phyloP scores from a whole-genome alignment of 805 yeast genomes.

The Kazachstania bromeliacearum region DNA sequence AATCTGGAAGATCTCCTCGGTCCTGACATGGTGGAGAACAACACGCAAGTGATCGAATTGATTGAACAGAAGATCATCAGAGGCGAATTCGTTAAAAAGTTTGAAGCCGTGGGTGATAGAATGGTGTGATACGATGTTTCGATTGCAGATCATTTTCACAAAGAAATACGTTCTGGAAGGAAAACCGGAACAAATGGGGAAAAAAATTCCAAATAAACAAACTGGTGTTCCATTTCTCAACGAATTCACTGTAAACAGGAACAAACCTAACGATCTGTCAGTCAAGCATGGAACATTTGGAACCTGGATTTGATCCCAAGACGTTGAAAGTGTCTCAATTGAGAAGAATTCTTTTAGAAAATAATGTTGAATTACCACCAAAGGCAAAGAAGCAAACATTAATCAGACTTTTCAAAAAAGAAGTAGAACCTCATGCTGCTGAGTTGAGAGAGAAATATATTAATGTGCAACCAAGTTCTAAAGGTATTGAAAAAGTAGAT shows the following conservation, averaged over 20 bases:
- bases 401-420: conserved; percentile 42
- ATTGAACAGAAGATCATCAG: conserved; percentile 7
- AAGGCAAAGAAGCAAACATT: conserved; percentile 60
- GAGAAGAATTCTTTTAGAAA: conserved; percentile 51
- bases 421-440: conserved; percentile 42
- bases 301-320: conserved; percentile 53
- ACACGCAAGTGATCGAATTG: too few species aligned
- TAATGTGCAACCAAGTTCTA: conserved; percentile 14
- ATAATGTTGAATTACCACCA: conserved; percentile 48
- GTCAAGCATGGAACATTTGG: conserved; percentile 8
- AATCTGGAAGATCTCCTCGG: not conserved
- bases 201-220: too few species aligned
- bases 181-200: too few species aligned
- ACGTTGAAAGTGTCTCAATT: conserved; percentile 58
- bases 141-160: too few species aligned
- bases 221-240: too few species aligned
- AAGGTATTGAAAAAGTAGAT: conserved; percentile 6
- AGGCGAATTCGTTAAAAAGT: conserved; percentile 7
- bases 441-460: conserved; percentile 30
- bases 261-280: too few species aligned
- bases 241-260: too few species aligned
- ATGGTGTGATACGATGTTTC: not conserved
- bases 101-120: conserved; percentile 9
- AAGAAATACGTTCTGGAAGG: too few species aligned
- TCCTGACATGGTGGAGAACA: too few species aligned